phyloP scores from a whole-genome alignment of 129 eudicot species.

The Pseudognaphalium luteoalbum region DNA sequence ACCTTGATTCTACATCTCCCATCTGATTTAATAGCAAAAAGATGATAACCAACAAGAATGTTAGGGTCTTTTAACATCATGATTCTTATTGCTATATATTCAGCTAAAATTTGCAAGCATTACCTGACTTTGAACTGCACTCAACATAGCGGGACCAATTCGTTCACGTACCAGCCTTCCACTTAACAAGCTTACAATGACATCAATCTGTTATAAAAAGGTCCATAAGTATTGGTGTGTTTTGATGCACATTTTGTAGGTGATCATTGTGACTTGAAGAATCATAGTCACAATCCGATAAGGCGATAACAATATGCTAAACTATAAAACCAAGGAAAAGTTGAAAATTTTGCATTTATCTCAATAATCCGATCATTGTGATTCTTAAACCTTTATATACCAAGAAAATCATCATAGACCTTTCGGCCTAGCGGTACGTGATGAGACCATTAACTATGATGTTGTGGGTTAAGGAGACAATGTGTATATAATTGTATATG shows the following conservation, averaged over 20 bases:
- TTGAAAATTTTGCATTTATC: not conserved
- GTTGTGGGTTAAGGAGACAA: too few species aligned
- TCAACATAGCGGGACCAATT: slow-evolving; percentile 29
- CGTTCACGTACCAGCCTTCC: slow-evolving; percentile 32
- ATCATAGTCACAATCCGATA: not conserved
- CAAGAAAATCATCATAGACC: too few species aligned
- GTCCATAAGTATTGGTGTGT: not conserved
- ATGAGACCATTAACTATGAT: too few species aligned
- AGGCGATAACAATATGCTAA: not conserved
- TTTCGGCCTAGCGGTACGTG: too few species aligned
- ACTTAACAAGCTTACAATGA: slow-evolving; percentile 31
- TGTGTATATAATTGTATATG: too few species aligned
- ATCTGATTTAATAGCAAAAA: slow-evolving; percentile 5
- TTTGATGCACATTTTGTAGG: not conserved
- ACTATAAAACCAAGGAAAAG: not conserved
- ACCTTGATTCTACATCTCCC: slow-evolving; percentile 28
- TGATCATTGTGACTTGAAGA: not conserved
- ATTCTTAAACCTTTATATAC: not conserved
- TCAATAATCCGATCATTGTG: not conserved
- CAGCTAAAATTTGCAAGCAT: not conserved
- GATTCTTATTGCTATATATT: not conserved
- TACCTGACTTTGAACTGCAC: slow-evolving; percentile 35
- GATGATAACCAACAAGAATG: not conserved
- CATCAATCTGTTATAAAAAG: slow-evolving; percentile 25
- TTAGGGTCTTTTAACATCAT: not conserved